Evolutionary conservation across 2,329 filamentous ascomycete genomes (phyloP).

Genomic region (Exophiala alcalophila): DNA sequence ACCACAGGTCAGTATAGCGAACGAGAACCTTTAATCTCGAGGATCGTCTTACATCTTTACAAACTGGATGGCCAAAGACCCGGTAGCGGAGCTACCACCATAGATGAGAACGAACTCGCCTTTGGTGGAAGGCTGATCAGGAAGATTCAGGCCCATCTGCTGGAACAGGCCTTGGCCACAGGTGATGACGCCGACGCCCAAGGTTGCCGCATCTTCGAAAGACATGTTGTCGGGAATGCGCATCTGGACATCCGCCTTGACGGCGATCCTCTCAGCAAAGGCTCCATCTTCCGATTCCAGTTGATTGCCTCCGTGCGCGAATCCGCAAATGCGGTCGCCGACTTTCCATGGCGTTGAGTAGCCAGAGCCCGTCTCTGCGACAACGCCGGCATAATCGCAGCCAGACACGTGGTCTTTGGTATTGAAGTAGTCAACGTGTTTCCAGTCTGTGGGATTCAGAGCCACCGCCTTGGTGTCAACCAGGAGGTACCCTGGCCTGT

Average conservation of each 20-base stretch:
- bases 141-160: constrained; percentile 22
- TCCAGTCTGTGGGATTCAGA: constrained; percentile 59
- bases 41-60: constrained; percentile 36
- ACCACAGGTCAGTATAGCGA: background rate
- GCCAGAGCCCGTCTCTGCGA: constrained; percentile 29
- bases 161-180: constrained; percentile 47
- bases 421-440: constrained; percentile 40
- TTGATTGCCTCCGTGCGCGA: constrained; percentile 36
- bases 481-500: constrained; percentile 51
- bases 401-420: constrained; percentile 41
- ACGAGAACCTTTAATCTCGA: background rate
- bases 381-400: constrained; percentile 37
- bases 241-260: constrained; percentile 33
- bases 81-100: constrained; percentile 41
- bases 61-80: constrained; percentile 41
- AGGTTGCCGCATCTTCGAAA: constrained; percentile 35
- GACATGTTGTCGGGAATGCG: constrained; percentile 35
- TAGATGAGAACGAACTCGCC: constrained; percentile 38
- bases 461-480: constrained; percentile 53
- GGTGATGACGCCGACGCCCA: constrained; percentile 34
- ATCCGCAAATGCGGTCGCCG: constrained; percentile 42
- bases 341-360: constrained; percentile 40
- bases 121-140: constrained; percentile 32
- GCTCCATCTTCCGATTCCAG: constrained; percentile 34
- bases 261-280: constrained; percentile 39